Evolutionary conservation across 768 basidiomycete species (phyloP).

Genomic region (Lactifluus subvellereus): DNA sequence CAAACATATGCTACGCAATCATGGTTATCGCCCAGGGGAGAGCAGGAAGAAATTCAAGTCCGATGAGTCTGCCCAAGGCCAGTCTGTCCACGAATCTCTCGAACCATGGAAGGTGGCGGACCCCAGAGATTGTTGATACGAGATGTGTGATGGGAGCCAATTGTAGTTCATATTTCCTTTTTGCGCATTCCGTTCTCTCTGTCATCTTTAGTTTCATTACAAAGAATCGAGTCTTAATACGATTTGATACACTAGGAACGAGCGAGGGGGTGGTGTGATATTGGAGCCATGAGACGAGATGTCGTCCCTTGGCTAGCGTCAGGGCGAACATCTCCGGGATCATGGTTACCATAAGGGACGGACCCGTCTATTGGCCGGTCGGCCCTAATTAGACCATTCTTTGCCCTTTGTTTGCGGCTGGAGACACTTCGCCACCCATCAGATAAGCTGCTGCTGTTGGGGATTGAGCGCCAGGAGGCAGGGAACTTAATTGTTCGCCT

Average conservation of each 20-base stretch:
- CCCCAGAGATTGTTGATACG: slow-evolving; percentile 3
- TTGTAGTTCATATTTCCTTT: slow-evolving; percentile 14
- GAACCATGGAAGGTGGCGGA: slow-evolving; percentile 22
- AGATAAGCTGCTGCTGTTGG: slow-evolving; percentile 11
- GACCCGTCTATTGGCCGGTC: slow-evolving; percentile 9
- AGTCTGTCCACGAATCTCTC: slow-evolving; percentile 27
- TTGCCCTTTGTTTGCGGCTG: slow-evolving; percentile 8
- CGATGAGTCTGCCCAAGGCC: slow-evolving; percentile 18
- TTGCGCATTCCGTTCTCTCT: slow-evolving; percentile 4
- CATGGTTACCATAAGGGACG: slow-evolving; percentile 13
- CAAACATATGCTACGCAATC: slow-evolving; percentile 49
- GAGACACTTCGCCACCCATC: slow-evolving; percentile 17
- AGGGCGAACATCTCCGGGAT: slow-evolving; percentile 5
- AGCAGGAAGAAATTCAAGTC: slow-evolving; percentile 31
- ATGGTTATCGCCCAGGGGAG: slow-evolving; percentile 47
- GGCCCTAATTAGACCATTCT: slow-evolving; percentile 19
- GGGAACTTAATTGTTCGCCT: slow-evolving; percentile 10
- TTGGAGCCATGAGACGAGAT: slow-evolving; percentile 13
- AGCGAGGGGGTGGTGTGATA: slow-evolving; percentile 11
- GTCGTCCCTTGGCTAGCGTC: slow-evolving; percentile 6
- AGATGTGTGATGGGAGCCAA: not conserved
- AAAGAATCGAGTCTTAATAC: not conserved
- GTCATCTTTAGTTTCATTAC: slow-evolving; percentile 13
- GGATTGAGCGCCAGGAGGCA: slow-evolving; percentile 18
- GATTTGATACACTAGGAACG: slow-evolving; percentile 8